Base-by-base conservation (phyloP, 805 yeast genomes). In the Debaryomyces tyrocola region DNA sequence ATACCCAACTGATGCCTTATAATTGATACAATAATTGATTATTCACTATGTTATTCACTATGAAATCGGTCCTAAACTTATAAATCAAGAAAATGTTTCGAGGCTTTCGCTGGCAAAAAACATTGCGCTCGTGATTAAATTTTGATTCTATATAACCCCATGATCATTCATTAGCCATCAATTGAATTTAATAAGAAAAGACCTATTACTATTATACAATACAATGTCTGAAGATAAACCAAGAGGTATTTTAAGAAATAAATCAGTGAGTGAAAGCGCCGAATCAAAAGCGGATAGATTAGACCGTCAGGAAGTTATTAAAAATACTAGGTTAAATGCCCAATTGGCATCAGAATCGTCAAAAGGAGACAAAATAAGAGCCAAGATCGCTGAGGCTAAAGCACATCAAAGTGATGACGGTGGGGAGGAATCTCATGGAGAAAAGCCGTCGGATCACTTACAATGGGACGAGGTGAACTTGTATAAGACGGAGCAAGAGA, bases 381-480 rank as follows among this genome's bases (percentile, higher is more conserved):
- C 73, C 35, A 60, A 75, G 53, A 60, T 79, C 29, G 76, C 76
- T 6, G 64, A 67, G 46, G 58, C 63, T 29, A 73, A 71, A 45
- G 54, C 67, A 57, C 41, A 54, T 35, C 47, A 54, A 27, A 44
- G 28, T 8, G 45, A 37, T 14, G 37, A 28, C 9, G 45, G 24
- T 28, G 37, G 41, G 6, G 9, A 39, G 14, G 17, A 44, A 8
- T 27, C 14, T 4, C 31, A 44, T 8, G 49, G 40, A 20, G 17
- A 12, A n/a, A 31, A 31, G 11, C 14, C 8, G 17, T 51, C 48
- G 0, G 69, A 63, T 2, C 85, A 79, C 53, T 73, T 90, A 54
- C 78, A 83, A 60, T 91, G 97, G 97, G 95, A 91, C 61, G 91
- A 87, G 54, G 73, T 83, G 50, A 91, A 91, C 58, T 65, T 91